Conservation (phyloP, 75 land plant species). For the Sequoia sempervirens region DNA sequence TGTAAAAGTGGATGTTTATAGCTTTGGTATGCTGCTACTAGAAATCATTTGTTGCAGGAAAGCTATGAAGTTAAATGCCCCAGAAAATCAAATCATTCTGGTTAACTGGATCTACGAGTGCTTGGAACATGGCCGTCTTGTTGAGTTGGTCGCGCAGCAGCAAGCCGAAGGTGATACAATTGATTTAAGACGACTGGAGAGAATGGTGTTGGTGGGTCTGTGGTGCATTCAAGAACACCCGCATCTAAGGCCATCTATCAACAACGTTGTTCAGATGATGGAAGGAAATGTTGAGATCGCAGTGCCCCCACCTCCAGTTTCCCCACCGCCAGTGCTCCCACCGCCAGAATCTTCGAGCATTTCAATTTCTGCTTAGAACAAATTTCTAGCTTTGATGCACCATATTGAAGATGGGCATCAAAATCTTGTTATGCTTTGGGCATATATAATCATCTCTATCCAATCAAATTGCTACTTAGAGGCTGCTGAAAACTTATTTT, state of each 20-base stretch:
- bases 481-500: no score
- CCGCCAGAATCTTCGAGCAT: no score
- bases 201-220: constrained; percentile 33
- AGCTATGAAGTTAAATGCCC: background rate
- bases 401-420: no score
- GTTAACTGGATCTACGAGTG: constrained; percentile 35
- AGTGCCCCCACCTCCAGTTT: no score
- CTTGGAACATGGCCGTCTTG: constrained; percentile 11
- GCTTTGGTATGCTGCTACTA: background rate
- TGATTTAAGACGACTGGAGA: constrained; percentile 20
- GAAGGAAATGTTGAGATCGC: no score
- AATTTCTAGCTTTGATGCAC: no score
- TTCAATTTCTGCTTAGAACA: no score
- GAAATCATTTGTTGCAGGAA: background rate
- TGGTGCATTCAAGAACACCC: constrained; percentile 65
- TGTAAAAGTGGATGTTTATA: background rate
- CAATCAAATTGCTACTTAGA: no score
- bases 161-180: constrained; percentile 8
- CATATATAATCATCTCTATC: no score
- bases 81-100: background rate
- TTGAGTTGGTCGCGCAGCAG: constrained; percentile 23
- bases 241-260: constrained; percentile 46
- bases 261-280: constrained; percentile 17
- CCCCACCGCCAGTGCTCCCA: no score
- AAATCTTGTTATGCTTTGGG: no score